A percentile compares a stretch with the other conserved stretches of the same genome.
phyloP scores from a whole-genome alignment of 2,329 filamentous ascomycete species.

The Trichothecium sympodiale region DNA sequence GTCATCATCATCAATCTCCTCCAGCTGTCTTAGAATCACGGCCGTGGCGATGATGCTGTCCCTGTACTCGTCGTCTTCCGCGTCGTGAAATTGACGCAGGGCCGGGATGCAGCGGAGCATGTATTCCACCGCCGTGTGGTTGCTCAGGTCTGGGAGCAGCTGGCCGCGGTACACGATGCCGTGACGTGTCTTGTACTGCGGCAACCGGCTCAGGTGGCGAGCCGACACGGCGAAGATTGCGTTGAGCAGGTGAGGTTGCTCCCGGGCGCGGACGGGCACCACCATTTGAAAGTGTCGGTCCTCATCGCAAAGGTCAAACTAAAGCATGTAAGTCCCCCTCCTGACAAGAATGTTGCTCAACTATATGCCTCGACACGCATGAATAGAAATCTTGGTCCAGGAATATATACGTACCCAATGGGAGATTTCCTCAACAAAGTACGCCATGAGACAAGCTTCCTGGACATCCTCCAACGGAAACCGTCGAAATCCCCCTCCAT shows the following conservation, averaged over 20 bases:
- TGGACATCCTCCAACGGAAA: conserved; percentile 23
- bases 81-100: conserved; percentile 22
- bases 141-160: conserved; percentile 20
- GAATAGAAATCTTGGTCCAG: neutral
- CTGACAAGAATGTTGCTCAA: conserved; percentile 3
- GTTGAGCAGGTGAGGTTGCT: conserved; percentile 25
- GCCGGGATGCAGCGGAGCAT: conserved; percentile 28
- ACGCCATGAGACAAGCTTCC: conserved; percentile 25
- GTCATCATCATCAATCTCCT: conserved; percentile 27
- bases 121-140: conserved; percentile 27
- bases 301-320: conserved; percentile 30
- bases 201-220: conserved; percentile 25
- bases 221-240: conserved; percentile 28
- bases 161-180: conserved; percentile 27
- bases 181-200: conserved; percentile 22
- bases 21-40: conserved; percentile 27
- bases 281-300: conserved; percentile 26
- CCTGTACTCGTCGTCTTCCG: conserved; percentile 24
- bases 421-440: conserved; percentile 27
- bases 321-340: too few relatives aligned
- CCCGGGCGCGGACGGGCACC: conserved; percentile 21
- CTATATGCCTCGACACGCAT: neutral
- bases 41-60: conserved; percentile 29
- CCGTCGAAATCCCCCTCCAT: conserved; percentile 5
- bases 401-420: conserved; percentile 19